Evolutionary conservation across 2,329 filamentous ascomycete species (phyloP), one percentile per base, ranked within the genome.

Genomic region (Neofusicoccum kwambonambiense): DNA sequence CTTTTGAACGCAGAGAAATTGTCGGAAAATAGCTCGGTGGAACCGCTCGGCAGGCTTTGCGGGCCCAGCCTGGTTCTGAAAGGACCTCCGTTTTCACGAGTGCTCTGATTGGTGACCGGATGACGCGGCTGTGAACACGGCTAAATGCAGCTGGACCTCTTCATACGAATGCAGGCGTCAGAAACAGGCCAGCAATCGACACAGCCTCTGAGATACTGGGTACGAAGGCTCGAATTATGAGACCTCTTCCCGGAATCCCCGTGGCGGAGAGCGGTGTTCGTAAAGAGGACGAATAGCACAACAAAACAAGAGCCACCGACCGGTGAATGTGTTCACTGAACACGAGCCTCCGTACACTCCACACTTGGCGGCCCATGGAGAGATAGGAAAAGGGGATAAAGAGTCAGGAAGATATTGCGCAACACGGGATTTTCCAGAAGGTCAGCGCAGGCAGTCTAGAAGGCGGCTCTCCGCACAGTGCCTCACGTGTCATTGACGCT

Each of bases 321-420:
- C 56, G 56, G 56, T 47, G 13, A 37, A 47, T 37, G 7, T 47
- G 6, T 13, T n/a, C 4, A 42, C 15, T 37, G n/a, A 37, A 35
- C 56, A 47, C 42, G 42, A 44, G 27, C 56, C 56, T 45, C 42
- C 39, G 13, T 47, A 45, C 35, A 37, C 56, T 60, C 56, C 56
- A 47, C 42, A 60, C 31, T 47, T 37, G 41, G 17, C 50, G 17
- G 11, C 39, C 15, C n/a, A 47, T 19, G 15, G 27, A 35, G 17
- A 17, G 42, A 60, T 35, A 34, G 15, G 42, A 60, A 27, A 60
- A 37, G 31, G 56, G 42, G 42, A 47, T 37, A 37, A 37, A 44
- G 39, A 57, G 52, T 34, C 39, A 44, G 56, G 56, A n/a, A 17
- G n/a, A 39, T 47, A 60, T 60, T 45, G 56, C 56, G 56, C 42